Evolutionary conservation across 148 eudicot species (phyloP), one percentile per base, ranked within the genome.

Genomic region (Cornus kousa): DNA sequence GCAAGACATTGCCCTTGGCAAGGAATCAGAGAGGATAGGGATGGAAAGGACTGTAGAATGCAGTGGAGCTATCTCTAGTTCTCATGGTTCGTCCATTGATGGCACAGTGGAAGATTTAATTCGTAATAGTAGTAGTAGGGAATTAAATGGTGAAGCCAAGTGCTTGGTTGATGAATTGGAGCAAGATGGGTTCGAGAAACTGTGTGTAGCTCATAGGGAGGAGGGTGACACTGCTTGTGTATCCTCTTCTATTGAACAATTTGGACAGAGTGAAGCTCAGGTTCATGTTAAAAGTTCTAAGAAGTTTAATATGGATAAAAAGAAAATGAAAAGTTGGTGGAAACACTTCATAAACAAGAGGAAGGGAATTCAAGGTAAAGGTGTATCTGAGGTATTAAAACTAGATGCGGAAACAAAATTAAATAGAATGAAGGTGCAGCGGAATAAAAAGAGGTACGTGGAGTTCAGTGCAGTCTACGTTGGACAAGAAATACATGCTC

Each of bases 401-500:
- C 75, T 48, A 24, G 57, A 11, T 6, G 73, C 32, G 62, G 76
- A 70, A 22, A 65, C 64, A 0, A 80, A 68, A 35, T 66, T 64
- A n/a, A 77, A 72, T 67, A 80, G 83, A 80, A 72, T 84, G 50
- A 83, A 84, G 67, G 88, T 89, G 9, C 81, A 60, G 33, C 83
- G 74, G 68, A 90, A 87, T 67, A 84, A 80, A 75, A 94, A 91
- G 87, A 78, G 73, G 60, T 77, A 48, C 57, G 80, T 78, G 81
- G 98, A 95, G 80, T 77, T 91, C 28, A 90, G 81, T 23, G 92
- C 90, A 0, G 82, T 91, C 7, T 91, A 82, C 82, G 55, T 76
- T 19, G 88, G 82, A 66, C 97, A 95, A 83, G 92, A 91, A 72
- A 83, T 95, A 28, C 81, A 59, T 77, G 97, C 93, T 75, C 98